These are phyloP conservation scores for Nephelium lappaceum DNA, from an alignment of 345 rosid genomes.

Conservation along the genomic window DNA sequence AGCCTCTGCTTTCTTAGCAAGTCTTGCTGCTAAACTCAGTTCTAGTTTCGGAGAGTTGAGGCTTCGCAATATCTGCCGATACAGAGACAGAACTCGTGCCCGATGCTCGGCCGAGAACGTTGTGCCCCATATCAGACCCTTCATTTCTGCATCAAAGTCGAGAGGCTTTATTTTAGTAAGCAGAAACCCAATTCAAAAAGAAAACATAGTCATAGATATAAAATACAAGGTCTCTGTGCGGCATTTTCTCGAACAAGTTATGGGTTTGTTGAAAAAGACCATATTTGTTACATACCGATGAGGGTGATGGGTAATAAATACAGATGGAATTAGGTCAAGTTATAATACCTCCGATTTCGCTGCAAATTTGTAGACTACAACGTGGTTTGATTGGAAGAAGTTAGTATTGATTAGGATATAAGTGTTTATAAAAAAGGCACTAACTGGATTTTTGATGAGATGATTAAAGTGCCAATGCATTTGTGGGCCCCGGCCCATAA, in stretches of 20 bases:
- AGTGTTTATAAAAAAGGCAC: background rate
- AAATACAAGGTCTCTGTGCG: background rate
- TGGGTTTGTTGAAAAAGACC: background rate
- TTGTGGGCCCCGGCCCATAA: background rate
- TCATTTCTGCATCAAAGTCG: background rate
- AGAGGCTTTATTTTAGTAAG: too few species aligned
- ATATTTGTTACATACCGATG: background rate
- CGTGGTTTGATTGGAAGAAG: background rate
- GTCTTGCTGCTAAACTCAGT: conserved; percentile 46
- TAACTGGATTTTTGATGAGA: background rate
- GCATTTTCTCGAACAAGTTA: background rate
- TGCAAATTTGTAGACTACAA: background rate
- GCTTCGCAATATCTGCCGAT: conserved; percentile 50
- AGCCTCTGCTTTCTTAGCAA: conserved; percentile 55
- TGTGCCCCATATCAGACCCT: conserved; percentile 51
- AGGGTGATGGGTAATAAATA: background rate
- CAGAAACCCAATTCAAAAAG: too few species aligned
- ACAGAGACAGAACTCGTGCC: conserved; percentile 40
- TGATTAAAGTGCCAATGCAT: background rate
- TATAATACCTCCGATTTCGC: background rate
- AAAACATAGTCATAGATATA: too few species aligned
- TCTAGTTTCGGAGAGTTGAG: conserved; percentile 49
- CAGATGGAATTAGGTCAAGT: background rate
- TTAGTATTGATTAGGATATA: background rate
- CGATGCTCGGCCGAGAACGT: conserved; percentile 42